Base-by-base conservation (phyloP, 2,329 filamentous ascomycete species). In the Paraconiothyrium sp. region DNA sequence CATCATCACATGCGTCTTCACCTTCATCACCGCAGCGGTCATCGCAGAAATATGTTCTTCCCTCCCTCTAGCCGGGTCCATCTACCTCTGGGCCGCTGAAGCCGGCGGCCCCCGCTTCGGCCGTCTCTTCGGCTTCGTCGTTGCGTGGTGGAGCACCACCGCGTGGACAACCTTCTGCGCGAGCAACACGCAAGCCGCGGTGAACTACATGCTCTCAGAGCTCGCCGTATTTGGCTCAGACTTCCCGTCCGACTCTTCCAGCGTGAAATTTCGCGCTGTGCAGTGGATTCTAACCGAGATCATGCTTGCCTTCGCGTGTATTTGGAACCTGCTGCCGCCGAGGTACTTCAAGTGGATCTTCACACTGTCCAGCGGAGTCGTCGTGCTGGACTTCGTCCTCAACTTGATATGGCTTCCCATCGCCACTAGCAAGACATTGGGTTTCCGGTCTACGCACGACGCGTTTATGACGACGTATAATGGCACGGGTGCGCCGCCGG, bases 41-140 rank as follows among this genome's bases (percentile, higher is more conserved):
- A 43, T 43, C 41, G 41, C 41, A 43, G 41, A 43, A 5, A 43
- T 43, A n/a, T 43, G 41, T n/a, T 43, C 41, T n/a, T 43, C 41
- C 7, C n/a, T 43, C 16, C 41, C 41, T 3, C n/a, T 43, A 13
- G 41, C 41, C 4, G 41, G 41, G 4, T 43, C 41, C 16, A 43
- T 43, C n/a, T 43, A 43, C n/a, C 41, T 43, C 16, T 43, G 41
- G 41, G 41, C 41, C 9, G 41, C 41, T 20, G 41, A 43, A 20
- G 41, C 41, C 4, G 41, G 41, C 3, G 41, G 41, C n/a, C 41
- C 41, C 5, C 41, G 41, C 4, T 43, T 43, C n/a, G 41, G 41
- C n/a, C 41, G 41, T n/a, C n/a, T 43, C 16, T n/a, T 43, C 9
- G 41, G 41, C 14, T 43, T 43, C 41, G 16, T 43, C 16, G 41